These are phyloP conservation scores for Laetiporus sulphureus DNA, from an alignment of 1,284 basidiomycete genomes.

Conservation along the genomic window DNA sequence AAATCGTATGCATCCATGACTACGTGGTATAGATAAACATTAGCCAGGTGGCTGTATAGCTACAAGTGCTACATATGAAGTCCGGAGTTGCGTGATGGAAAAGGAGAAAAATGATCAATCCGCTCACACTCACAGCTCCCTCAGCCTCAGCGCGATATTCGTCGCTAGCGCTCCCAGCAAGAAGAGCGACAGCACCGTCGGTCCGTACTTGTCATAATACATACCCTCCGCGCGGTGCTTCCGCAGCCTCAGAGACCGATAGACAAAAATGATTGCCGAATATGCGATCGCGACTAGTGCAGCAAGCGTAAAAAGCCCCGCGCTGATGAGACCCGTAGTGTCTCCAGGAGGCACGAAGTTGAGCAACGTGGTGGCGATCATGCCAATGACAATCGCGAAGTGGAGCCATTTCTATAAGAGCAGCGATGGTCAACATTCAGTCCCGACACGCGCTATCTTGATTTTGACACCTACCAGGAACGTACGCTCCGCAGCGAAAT, in stretches of 20 bases:
- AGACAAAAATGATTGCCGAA: conserved; percentile 83
- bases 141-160: conserved; percentile 61
- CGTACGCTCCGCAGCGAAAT: conserved; percentile 95
- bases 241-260: conserved; percentile 74
- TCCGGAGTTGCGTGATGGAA: neutral
- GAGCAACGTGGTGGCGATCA: conserved; percentile 84
- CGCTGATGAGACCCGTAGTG: conserved; percentile 74
- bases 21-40: too few relatives aligned
- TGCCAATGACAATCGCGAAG: conserved; percentile 84
- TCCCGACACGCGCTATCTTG: too few relatives aligned
- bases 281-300: conserved; percentile 91
- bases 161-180: conserved; percentile 68
- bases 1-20: too few relatives aligned
- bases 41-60: too few relatives aligned
- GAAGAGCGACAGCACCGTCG: conserved; percentile 68
- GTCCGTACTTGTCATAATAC: conserved; percentile 88
- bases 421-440: too few relatives aligned
- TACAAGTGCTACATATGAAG: too few relatives aligned
- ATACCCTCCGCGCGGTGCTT: conserved; percentile 70
- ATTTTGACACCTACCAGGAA: conserved; percentile 54
- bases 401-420: conserved; percentile 92
- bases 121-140: conserved; percentile 18
- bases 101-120: neutral
- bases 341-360: conserved; percentile 84
- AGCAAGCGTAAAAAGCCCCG: conserved; percentile 82